Base-by-base conservation (phyloP, 805 yeast genomes). In the Naumovozyma castellii region DNA sequence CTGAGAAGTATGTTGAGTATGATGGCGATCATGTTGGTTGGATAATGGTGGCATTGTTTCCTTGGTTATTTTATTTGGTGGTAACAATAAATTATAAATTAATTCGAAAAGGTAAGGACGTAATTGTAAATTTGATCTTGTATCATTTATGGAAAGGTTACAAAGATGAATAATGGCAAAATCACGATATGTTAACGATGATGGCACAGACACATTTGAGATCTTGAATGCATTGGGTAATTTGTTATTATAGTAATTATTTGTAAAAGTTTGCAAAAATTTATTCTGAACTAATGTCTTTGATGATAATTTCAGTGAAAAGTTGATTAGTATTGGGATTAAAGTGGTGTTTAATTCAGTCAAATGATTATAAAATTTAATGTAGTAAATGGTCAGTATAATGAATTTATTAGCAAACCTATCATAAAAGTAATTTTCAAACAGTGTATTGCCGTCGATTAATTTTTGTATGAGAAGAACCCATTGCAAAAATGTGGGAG, bases 401-500 rank as follows among this genome's bases (percentile, higher is more conserved):
- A 74, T 57, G 32, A 83, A 57, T 47, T 80, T 80, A 22, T 71
- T 65, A 2, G 78, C 72, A 44, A 68, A 67, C 34, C 68, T 65
- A 12, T 68, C 66, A 2, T 69, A 59, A 22, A 76, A 61, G 37
- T 67, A 62, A 14, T 54, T 51, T 42, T 69, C 69, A 50, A 81
- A 78, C 36, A 59, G 60, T 43, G 67, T 67, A 60, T 90, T 90
- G 49, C 86, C 78, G 53, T 84, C 90, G 27, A 75, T 61, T 33
- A 86, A 61, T 50, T 84, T 94, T 84, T 94, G 84, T 13, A 83
- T 48, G 6, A 88, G 54, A 54, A 81, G 69, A 4, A 76, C 59
- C n/a, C 73, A 54, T 51, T 81, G 88, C 3, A 68, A 62, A 2
- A 76, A 57, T 80, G 87, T 68, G 15, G 69, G 50, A 3, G 72